phyloP scores from a whole-genome alignment of 352 stramenopile genomes.

The Pseudoperonospora humuli region DNA sequence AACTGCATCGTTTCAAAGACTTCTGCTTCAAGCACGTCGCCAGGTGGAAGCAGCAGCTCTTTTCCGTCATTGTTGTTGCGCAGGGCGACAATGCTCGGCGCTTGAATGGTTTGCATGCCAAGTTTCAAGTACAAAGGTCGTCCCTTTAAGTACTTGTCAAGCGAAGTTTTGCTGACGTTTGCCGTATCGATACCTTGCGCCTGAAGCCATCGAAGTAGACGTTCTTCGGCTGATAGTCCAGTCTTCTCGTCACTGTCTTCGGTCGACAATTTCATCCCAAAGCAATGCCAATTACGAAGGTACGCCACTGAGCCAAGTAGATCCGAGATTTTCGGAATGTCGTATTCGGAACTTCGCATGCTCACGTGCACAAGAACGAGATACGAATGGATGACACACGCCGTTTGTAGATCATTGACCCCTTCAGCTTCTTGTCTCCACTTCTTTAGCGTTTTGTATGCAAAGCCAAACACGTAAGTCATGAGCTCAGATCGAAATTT shows the following conservation, averaged over 20 bases:
- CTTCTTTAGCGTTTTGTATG: slow-evolving; percentile 59
- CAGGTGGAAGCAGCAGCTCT: slow-evolving; percentile 63
- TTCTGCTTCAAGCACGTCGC: slow-evolving; percentile 80
- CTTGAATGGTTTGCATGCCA: slow-evolving; percentile 83
- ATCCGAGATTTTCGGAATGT: slow-evolving; percentile 45
- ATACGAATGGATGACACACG: slow-evolving; percentile 84
- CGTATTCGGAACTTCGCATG: slow-evolving; percentile 63
- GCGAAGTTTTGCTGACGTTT: slow-evolving; percentile 67
- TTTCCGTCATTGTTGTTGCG: slow-evolving; percentile 37
- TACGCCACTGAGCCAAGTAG: slow-evolving; percentile 83
- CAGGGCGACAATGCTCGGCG: slow-evolving; percentile 72
- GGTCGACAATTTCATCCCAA: slow-evolving; percentile 76
- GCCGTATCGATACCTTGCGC: slow-evolving; percentile 85
- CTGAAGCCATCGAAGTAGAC: slow-evolving; percentile 83
- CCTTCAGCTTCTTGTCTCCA: slow-evolving; percentile 68
- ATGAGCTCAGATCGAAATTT: slow-evolving; percentile 48
- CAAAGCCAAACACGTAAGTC: slow-evolving; percentile 64
- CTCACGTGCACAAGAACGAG: slow-evolving; percentile 63
- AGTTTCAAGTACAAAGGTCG: slow-evolving; percentile 84
- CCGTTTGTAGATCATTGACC: slow-evolving; percentile 67
- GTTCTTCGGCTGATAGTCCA: slow-evolving; percentile 60
- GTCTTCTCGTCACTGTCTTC: slow-evolving; percentile 34
- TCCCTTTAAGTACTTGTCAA: slow-evolving; percentile 83
- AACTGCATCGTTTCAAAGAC: slow-evolving; percentile 80
- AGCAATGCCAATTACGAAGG: slow-evolving; percentile 88